These are phyloP conservation scores for Golubevia sp. DNA, from an alignment of 1,284 basidiomycete genomes.

Conservation along the genomic window DNA sequence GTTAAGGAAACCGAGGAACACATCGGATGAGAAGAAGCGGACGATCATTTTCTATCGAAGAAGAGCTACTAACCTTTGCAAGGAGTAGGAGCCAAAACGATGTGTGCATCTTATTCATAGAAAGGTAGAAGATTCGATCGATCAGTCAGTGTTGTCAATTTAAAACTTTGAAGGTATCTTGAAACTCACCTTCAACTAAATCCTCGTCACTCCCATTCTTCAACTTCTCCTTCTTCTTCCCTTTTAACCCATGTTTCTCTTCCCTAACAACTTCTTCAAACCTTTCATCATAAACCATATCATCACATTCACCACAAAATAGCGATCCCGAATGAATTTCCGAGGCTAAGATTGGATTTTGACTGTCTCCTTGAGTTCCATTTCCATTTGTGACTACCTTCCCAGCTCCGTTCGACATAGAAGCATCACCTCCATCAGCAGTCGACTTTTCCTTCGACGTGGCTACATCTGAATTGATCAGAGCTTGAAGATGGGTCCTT, in stretches of 20 bases:
- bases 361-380: neutral
- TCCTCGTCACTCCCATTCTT: neutral
- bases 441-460: constrained; percentile 13
- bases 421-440: constrained; percentile 14
- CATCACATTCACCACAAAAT: constrained; percentile 48
- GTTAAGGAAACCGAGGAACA: too few relatives aligned
- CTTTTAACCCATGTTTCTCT: constrained; percentile 10
- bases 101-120: too few relatives aligned
- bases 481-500: constrained; percentile 13
- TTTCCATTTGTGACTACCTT: constrained; percentile 2
- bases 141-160: too few relatives aligned
- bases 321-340: constrained; percentile 50
- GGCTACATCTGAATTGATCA: constrained; percentile 23
- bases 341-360: constrained; percentile 19
- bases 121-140: too few relatives aligned
- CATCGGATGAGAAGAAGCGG: too few relatives aligned
- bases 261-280: constrained; percentile 27
- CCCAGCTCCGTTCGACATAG: too few relatives aligned
- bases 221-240: neutral
- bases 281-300: constrained; percentile 43
- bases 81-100: too few relatives aligned
- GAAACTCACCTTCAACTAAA: neutral
- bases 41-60: too few relatives aligned
- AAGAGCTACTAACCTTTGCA: too few relatives aligned
- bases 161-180: too few relatives aligned